Conservation (phyloP, 257 asterid species). For the Cinchona pubescens region DNA sequence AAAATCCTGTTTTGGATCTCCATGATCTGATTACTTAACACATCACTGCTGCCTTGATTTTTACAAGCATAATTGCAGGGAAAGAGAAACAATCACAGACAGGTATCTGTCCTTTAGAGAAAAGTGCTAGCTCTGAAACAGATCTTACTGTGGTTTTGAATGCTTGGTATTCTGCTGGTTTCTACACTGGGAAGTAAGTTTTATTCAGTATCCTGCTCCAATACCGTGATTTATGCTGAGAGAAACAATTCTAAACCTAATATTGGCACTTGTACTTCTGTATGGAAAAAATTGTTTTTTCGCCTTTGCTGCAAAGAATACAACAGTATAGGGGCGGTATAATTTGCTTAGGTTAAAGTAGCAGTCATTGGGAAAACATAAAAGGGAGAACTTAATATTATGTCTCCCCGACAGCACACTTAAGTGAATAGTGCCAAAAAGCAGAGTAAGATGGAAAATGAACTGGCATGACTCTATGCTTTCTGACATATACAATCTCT, state of each 20-base stretch:
- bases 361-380: not conserved
- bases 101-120: slow-evolving; percentile 18
- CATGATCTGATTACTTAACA: not conserved
- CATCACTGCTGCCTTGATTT: not conserved
- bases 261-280: not conserved
- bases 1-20: not conserved
- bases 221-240: not conserved
- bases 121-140: slow-evolving; percentile 39
- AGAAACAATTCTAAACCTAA: not conserved
- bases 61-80: slow-evolving; percentile 36
- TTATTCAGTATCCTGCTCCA: not conserved
- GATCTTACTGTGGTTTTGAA: slow-evolving; percentile 59
- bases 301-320: not conserved
- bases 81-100: slow-evolving; percentile 26
- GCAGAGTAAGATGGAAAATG: no score
- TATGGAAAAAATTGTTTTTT: not conserved
- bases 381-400: not conserved
- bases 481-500: not conserved
- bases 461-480: not conserved
- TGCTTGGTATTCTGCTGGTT: slow-evolving; percentile 82
- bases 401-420: not conserved
- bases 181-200: slow-evolving; percentile 83
- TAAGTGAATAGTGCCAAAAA: not conserved
- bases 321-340: not conserved
- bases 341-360: not conserved